Evolutionary conservation across 805 yeast genomes (phyloP).

Genomic region (Isabelozyma pseudorhagii): DNA sequence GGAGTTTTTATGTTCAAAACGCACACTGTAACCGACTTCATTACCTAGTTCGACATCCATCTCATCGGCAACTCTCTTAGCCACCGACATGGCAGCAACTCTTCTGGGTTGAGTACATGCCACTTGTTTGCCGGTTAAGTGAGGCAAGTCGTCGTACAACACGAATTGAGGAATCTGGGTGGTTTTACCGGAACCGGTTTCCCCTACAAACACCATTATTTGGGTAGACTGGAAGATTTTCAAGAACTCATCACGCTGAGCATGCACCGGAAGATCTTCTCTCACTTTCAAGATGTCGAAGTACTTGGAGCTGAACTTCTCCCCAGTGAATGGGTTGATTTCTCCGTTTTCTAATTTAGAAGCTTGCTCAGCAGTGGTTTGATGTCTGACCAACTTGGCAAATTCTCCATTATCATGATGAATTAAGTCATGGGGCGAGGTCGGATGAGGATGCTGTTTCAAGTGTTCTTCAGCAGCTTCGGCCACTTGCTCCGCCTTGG

Average conservation of each 20-base stretch:
- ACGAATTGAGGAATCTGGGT: conserved; percentile 98
- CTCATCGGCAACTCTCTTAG: conserved; percentile 95
- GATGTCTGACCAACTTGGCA: conserved; percentile 49
- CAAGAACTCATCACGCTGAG: conserved; percentile 87
- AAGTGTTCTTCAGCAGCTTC: conserved; percentile 61
- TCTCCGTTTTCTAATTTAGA: conserved; percentile 53
- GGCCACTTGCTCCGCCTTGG: conserved; percentile 63
- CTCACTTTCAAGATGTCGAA: conserved; percentile 74
- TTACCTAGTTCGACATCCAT: conserved; percentile 91
- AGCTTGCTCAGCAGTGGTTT: conserved; percentile 67
- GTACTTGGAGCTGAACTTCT: conserved; percentile 59
- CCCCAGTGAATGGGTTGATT: conserved; percentile 79
- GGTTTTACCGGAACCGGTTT: conserved; percentile 98
- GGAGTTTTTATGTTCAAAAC: conserved; percentile 88
- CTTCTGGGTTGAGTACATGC: conserved; percentile 98
- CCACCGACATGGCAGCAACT: conserved; percentile 99
- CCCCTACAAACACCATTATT: conserved; percentile 98
- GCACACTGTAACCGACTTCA: conserved; percentile 92
- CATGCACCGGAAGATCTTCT: conserved; percentile 89
- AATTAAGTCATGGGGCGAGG: conserved; percentile 31
- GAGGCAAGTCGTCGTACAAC: conserved; percentile 88
- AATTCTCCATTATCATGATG: conserved; percentile 71
- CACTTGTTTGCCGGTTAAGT: conserved; percentile 74
- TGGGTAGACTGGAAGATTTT: conserved; percentile 81
- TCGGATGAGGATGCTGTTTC: conserved; percentile 45